phyloP scores from a whole-genome alignment of 2,329 filamentous ascomycete genomes.

The Ophioceras dolichostomum region DNA sequence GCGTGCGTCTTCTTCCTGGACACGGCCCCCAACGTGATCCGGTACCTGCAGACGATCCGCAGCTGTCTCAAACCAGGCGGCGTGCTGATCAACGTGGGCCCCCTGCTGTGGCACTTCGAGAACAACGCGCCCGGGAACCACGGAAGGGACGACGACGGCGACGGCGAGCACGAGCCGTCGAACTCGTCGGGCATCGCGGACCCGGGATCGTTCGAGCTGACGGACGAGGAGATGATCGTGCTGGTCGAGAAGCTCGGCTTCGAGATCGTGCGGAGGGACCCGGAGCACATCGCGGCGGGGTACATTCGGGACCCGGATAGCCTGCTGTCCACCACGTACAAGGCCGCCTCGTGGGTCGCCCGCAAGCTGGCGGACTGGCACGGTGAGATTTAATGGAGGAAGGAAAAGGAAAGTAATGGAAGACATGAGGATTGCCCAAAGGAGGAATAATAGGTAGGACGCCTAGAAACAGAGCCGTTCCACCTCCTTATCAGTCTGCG shows the following conservation, averaged over 20 bases:
- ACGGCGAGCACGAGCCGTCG: slow-evolving; percentile 34
- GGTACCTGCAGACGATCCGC: slow-evolving; percentile 74
- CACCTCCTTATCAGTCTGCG: no score
- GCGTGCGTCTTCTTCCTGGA: slow-evolving; percentile 93
- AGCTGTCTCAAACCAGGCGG: slow-evolving; percentile 69
- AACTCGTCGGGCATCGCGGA: slow-evolving; percentile 64
- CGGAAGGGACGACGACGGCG: slow-evolving; percentile 36
- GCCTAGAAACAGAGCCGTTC: no score
- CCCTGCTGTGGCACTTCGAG: slow-evolving; percentile 92
- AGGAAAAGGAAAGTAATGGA: neutral
- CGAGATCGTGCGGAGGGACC: slow-evolving; percentile 26
- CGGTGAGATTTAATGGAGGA: slow-evolving; percentile 2
- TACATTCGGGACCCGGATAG: slow-evolving; percentile 80
- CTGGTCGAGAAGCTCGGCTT: slow-evolving; percentile 71
- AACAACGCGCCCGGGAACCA: slow-evolving; percentile 52
- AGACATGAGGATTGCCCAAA: no score
- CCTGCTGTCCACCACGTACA: slow-evolving; percentile 77
- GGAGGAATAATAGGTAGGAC: no score
- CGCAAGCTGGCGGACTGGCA: slow-evolving; percentile 37
- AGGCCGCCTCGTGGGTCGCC: slow-evolving; percentile 74
- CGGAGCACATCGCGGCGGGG: slow-evolving; percentile 47
- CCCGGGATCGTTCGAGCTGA: slow-evolving; percentile 80
- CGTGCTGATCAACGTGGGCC: slow-evolving; percentile 80
- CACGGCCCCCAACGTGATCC: slow-evolving; percentile 84
- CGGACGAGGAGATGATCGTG: slow-evolving; percentile 73